Percentiles rank a stretch among this genome's conserved stretches.
Conservation (phyloP, 306 rosid species). For the Astragalus membranaceus region DNA sequence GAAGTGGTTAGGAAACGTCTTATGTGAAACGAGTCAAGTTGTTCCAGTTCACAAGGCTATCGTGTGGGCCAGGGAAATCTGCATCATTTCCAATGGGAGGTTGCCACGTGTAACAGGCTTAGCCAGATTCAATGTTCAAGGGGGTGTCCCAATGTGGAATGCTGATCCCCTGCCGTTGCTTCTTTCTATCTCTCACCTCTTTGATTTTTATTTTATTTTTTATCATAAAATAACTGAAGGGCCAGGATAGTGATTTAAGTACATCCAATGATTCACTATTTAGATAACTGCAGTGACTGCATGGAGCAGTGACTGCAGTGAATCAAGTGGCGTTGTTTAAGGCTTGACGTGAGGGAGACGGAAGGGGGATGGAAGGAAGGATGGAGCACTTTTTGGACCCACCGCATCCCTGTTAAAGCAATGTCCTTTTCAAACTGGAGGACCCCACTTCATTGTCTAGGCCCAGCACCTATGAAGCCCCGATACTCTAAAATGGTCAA, state of each 20-base stretch:
- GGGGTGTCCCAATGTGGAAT: too few relatives aligned
- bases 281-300: too few relatives aligned
- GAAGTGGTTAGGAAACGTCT: background rate
- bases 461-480: too few relatives aligned
- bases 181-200: too few relatives aligned
- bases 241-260: too few relatives aligned
- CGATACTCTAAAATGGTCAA: too few relatives aligned
- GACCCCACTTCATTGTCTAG: conserved; percentile 1
- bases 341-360: background rate
- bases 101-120: conserved; percentile 37
- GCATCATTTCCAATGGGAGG: background rate
- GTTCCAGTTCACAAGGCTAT: conserved; percentile 22
- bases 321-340: background rate
- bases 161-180: too few relatives aligned
- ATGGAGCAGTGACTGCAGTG: too few relatives aligned
- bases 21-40: background rate
- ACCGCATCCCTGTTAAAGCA: background rate
- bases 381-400: background rate
- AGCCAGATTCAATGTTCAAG: conserved; percentile 32
- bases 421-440: background rate
- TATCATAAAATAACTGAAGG: too few relatives aligned
- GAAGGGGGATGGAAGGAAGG: background rate
- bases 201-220: too few relatives aligned
- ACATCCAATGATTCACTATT: too few relatives aligned
- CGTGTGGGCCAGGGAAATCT: conserved; percentile 57